Conservation (phyloP, 257 asterid genomes). For the Gardenia jasminoides region DNA sequence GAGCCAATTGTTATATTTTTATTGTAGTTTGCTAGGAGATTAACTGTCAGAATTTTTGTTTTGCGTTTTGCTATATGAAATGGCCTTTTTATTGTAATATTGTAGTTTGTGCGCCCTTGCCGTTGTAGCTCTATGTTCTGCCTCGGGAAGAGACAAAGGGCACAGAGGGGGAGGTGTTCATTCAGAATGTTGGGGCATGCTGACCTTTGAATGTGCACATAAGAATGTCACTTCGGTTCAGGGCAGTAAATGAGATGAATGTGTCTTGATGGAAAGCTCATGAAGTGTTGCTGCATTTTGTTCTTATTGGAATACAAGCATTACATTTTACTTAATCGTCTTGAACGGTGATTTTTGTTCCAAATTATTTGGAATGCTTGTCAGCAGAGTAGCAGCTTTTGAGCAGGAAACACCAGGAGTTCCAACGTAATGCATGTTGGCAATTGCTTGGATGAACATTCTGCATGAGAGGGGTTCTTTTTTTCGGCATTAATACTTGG, state of each 20-base stretch:
- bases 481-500: no score
- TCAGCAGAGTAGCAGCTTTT: no score
- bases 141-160: neutral
- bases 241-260: neutral
- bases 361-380: no score
- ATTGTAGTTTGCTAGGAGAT: constrained; percentile 17
- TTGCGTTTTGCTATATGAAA: neutral
- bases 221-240: neutral
- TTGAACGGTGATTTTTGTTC: no score
- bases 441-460: no score
- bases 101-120: neutral
- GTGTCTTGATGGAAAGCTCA: neutral
- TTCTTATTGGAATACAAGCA: no score
- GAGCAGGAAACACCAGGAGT: no score
- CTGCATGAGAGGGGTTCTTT: no score
- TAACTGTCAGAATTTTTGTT: neutral
- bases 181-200: constrained; percentile 22
- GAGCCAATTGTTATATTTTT: constrained; percentile 4
- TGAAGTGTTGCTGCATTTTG: neutral
- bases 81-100: neutral
- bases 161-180: neutral
- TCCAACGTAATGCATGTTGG: no score
- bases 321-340: no score
- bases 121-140: neutral
- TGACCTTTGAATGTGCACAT: constrained; percentile 26